phyloP scores from a whole-genome alignment of 2,329 filamentous ascomycete genomes.

The Penicillium sp. region DNA sequence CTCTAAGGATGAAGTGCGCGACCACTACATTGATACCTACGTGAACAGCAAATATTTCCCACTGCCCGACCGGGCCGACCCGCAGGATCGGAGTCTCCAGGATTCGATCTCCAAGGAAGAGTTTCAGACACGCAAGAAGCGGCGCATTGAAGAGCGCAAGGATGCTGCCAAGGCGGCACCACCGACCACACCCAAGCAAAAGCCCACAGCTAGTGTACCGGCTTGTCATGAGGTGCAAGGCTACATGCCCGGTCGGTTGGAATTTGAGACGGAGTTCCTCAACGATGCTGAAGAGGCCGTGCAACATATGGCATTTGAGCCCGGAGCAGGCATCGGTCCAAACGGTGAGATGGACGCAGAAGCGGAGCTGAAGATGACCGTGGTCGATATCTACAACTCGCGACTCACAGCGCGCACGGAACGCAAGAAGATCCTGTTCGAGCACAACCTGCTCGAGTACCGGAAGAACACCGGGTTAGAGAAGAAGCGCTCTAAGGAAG shows the following conservation, averaged over 20 bases:
- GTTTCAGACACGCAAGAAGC: slow-evolving; percentile 88
- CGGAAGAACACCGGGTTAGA: slow-evolving; percentile 82
- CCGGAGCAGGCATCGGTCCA: slow-evolving; percentile 85
- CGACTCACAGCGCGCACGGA: slow-evolving; percentile 85
- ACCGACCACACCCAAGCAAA: slow-evolving; percentile 81
- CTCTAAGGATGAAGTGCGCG: slow-evolving; percentile 88
- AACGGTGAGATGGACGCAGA: slow-evolving; percentile 88
- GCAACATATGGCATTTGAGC: slow-evolving; percentile 96
- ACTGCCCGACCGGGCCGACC: slow-evolving; percentile 77
- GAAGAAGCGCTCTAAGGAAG: slow-evolving; percentile 94
- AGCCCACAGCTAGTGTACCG: slow-evolving; percentile 90
- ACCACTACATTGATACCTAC: slow-evolving; percentile 87
- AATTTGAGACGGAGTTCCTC: slow-evolving; percentile 95
- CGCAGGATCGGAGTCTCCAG: slow-evolving; percentile 69
- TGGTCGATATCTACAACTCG: slow-evolving; percentile 97
- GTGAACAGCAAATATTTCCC: slow-evolving; percentile 79
- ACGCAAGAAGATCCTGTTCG: slow-evolving; percentile 92
- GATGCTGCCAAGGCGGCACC: slow-evolving; percentile 79
- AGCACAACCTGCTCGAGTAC: slow-evolving; percentile 90
- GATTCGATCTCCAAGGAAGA: slow-evolving; percentile 80
- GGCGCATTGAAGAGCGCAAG: slow-evolving; percentile 84
- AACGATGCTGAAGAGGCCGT: slow-evolving; percentile 98
- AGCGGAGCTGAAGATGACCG: slow-evolving; percentile 93
- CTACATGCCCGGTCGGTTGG: slow-evolving; percentile 94
- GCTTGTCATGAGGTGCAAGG: slow-evolving; percentile 97